These are phyloP conservation scores for Falciphora oryzae DNA, from an alignment of 2,329 filamentous ascomycete species.

Conservation along the genomic window DNA sequence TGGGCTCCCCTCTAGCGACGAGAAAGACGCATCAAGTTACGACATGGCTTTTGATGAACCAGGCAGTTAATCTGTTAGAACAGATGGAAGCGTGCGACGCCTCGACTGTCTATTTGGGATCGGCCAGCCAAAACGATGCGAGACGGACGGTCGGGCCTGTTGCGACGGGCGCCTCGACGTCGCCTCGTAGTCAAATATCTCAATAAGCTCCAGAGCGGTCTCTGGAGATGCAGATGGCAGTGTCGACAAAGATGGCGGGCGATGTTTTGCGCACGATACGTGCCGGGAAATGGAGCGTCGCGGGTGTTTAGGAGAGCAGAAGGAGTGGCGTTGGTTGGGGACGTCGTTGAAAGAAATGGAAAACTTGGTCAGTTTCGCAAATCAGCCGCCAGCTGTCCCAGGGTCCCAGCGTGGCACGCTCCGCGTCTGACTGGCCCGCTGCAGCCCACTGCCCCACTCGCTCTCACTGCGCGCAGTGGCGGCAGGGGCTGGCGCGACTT, in stretches of 20 bases:
- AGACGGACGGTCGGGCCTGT: neutral
- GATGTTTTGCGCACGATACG: neutral
- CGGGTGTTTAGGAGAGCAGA: conserved; percentile 11
- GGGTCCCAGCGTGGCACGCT: conserved; percentile 3
- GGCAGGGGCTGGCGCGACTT: neutral
- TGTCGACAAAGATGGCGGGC: neutral
- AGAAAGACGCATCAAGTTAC: conserved; percentile 10
- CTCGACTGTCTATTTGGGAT: conserved; percentile 4
- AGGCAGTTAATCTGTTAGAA: conserved; percentile 8
- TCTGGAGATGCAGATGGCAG: neutral
- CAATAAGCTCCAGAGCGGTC: neutral
- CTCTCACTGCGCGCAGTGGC: neutral
- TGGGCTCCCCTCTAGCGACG: conserved; percentile 3
- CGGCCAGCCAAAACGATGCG: conserved; percentile 1
- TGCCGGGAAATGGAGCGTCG: neutral
- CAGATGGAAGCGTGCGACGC: conserved; percentile 3
- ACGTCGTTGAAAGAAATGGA: conserved; percentile 12
- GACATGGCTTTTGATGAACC: conserved; percentile 11
- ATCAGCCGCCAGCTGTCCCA: conserved; percentile 14
- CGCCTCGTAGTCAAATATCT: neutral
- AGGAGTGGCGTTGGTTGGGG: conserved; percentile 15
- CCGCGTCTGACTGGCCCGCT: conserved; percentile 17
- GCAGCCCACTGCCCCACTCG: neutral
- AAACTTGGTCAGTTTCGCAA: conserved; percentile 21
- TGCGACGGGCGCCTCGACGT: neutral